Evolutionary conservation across 306 rosid species (phyloP).

Genomic region (Acacia melanoxylon): DNA sequence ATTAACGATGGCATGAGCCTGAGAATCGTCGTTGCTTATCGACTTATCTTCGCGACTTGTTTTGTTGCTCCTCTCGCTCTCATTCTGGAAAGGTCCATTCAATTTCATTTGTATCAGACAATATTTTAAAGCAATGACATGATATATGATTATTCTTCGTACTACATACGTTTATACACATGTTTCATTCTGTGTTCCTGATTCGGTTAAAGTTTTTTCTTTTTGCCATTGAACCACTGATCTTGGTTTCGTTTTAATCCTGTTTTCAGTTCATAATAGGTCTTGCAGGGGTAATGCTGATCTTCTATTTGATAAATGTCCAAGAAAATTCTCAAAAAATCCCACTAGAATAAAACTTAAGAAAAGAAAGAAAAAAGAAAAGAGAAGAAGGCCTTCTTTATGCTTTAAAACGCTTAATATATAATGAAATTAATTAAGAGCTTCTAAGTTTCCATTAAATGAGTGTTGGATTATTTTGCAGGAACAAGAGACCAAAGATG

Average conservation of each 20-base stretch:
- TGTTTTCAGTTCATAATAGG: no score
- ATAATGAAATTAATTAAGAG: not conserved
- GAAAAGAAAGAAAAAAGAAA: no score
- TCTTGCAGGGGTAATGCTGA: not conserved
- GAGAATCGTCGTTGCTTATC: conserved; percentile 59
- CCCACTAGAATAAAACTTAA: not conserved
- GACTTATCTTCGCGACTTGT: conserved; percentile 54
- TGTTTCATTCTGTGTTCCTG: not conserved
- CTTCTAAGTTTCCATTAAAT: not conserved
- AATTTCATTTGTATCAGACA: not conserved
- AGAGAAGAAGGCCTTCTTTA: not conserved
- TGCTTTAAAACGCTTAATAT: not conserved
- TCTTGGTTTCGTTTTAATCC: no score
- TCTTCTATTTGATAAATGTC: not conserved
- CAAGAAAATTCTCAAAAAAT: not conserved
- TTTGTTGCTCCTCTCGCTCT: conserved; percentile 60
- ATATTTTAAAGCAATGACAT: not conserved
- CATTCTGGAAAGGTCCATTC: conserved; percentile 52
- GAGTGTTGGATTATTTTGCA: conserved; percentile 27
- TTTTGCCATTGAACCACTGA: no score
- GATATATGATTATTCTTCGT: no score
- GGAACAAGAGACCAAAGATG: conserved; percentile 66
- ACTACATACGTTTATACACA: no score
- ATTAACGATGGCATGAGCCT: conserved; percentile 60
- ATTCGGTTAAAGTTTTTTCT: no score